phyloP scores from a whole-genome alignment of 2,329 filamentous ascomycete species.

The Fusarium agapanthi region DNA sequence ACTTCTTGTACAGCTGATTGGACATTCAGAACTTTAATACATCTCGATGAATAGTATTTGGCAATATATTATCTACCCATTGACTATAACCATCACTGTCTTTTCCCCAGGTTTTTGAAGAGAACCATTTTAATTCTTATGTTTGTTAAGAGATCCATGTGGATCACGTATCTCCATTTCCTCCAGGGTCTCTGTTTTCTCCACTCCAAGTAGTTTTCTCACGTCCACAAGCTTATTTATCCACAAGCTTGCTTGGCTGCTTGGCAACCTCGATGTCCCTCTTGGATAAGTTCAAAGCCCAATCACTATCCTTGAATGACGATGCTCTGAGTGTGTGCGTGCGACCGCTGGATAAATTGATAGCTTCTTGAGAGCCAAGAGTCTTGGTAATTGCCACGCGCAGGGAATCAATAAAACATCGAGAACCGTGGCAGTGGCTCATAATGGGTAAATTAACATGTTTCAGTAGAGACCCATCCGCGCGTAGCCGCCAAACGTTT shows the following conservation, averaged over 20 bases:
- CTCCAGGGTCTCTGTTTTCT: not conserved
- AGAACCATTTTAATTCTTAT: not conserved
- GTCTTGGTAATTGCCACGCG: not conserved
- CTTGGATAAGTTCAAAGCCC: not conserved
- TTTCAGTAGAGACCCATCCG: not conserved
- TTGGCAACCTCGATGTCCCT: not conserved
- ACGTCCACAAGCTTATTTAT: not conserved
- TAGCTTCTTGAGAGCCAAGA: not conserved
- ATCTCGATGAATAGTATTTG: fast-evolving
- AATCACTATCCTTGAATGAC: not conserved
- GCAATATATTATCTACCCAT: not conserved
- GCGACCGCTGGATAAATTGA: not conserved
- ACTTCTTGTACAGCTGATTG: not conserved
- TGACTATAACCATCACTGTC: not conserved
- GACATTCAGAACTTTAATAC: fast-evolving
- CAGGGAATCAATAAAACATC: not conserved
- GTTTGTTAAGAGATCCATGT: not conserved
- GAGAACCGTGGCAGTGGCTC: not conserved
- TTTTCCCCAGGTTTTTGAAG: not conserved
- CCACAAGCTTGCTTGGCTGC: not conserved
- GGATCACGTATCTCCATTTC: not conserved
- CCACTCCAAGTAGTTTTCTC: not conserved
- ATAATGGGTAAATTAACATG: not conserved
- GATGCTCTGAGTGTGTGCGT: not conserved
- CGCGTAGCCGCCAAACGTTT: too few species aligned